Percentiles rank a stretch among this genome's conserved stretches.
phyloP scores from a whole-genome alignment of 192 early-diverging fungal genomes.

The Kappamyces sp. region DNA sequence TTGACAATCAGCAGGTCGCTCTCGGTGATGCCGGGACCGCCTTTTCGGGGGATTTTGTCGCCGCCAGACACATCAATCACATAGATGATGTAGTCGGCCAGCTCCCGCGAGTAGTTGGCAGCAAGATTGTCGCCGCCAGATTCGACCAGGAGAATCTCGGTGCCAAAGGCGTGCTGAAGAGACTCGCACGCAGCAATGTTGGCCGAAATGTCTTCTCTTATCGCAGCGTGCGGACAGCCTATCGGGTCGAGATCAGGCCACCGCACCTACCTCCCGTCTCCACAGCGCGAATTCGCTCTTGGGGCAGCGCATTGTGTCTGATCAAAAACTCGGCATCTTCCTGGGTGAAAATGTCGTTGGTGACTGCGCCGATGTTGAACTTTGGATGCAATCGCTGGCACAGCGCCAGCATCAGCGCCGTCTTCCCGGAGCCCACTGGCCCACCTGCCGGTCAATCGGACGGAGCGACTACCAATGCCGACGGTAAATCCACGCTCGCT shows the following conservation, averaged over 20 bases:
- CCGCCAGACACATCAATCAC: constrained; percentile 97
- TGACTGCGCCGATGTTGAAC: constrained; percentile 85
- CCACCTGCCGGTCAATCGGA: constrained; percentile 28
- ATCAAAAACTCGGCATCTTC: constrained; percentile 96
- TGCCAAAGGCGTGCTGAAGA: constrained; percentile 78
- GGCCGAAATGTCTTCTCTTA: constrained; percentile 92
- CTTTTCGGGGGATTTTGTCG: constrained; percentile 96
- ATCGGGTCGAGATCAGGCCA: background rate
- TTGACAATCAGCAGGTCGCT: constrained; percentile 93
- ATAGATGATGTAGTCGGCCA: constrained; percentile 93
- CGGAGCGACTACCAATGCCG: constrained; percentile 71
- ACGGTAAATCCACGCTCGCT: constrained; percentile 89
- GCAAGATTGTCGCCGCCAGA: constrained; percentile 84
- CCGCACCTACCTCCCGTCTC: constrained; percentile 69
- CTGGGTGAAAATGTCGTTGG: constrained; percentile 96
- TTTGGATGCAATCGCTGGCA: constrained; percentile 75
- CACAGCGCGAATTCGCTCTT: constrained; percentile 83
- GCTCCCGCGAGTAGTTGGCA: constrained; percentile 50
- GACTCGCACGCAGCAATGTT: constrained; percentile 85
- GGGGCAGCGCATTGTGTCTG: constrained; percentile 77
- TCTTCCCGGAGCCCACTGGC: constrained; percentile 94
- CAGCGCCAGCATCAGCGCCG: constrained; percentile 84
- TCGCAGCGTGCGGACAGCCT: constrained; percentile 90
- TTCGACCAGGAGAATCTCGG: constrained; percentile 83
- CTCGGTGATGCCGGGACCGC: constrained; percentile 96